A percentile compares a stretch with the other conserved stretches of the same genome.
phyloP scores from a whole-genome alignment of 2,329 filamentous ascomycete genomes.

The Falciphora oryzae region DNA sequence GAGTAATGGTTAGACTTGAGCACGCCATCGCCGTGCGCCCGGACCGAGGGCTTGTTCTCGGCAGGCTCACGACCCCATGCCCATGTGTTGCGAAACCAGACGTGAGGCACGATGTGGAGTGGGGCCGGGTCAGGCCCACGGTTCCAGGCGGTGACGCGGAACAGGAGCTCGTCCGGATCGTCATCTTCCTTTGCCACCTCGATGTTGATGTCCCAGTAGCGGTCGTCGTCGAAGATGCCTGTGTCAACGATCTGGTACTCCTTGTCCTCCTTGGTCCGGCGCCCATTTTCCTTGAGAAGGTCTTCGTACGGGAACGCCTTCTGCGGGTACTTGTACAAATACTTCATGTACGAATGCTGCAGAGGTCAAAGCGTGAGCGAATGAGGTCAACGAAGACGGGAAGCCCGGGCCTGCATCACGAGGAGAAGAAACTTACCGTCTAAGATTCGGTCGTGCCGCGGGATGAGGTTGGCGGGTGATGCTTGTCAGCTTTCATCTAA shows the following conservation, averaged over 20 bases:
- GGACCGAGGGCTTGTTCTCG: slow-evolving; percentile 75
- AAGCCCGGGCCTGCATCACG: neutral
- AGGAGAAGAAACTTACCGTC: slow-evolving; percentile 34
- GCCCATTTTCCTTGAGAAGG: slow-evolving; percentile 76
- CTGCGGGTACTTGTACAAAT: slow-evolving; percentile 95
- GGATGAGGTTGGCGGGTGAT: neutral
- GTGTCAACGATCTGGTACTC: slow-evolving; percentile 94
- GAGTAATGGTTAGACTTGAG: slow-evolving; percentile 73
- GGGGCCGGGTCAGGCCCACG: slow-evolving; percentile 85
- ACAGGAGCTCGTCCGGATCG: slow-evolving; percentile 84
- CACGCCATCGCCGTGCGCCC: slow-evolving; percentile 57
- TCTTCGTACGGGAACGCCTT: slow-evolving; percentile 87
- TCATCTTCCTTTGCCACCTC: slow-evolving; percentile 94
- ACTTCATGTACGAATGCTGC: slow-evolving; percentile 98
- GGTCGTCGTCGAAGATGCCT: slow-evolving; percentile 77
- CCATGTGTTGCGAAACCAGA: slow-evolving; percentile 98
- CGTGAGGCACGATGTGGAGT: slow-evolving; percentile 86
- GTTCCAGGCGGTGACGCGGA: slow-evolving; percentile 95
- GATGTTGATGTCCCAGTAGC: slow-evolving; percentile 96
- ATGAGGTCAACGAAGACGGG: neutral
- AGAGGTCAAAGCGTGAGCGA: slow-evolving; percentile 13
- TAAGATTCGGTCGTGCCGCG: slow-evolving; percentile 18
- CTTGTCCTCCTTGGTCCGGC: slow-evolving; percentile 65
- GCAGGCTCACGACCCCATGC: slow-evolving; percentile 77
- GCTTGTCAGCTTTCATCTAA: neutral